phyloP scores from a whole-genome alignment of 1,284 basidiomycete genomes.

The Ceraceosorus guamensis region DNA sequence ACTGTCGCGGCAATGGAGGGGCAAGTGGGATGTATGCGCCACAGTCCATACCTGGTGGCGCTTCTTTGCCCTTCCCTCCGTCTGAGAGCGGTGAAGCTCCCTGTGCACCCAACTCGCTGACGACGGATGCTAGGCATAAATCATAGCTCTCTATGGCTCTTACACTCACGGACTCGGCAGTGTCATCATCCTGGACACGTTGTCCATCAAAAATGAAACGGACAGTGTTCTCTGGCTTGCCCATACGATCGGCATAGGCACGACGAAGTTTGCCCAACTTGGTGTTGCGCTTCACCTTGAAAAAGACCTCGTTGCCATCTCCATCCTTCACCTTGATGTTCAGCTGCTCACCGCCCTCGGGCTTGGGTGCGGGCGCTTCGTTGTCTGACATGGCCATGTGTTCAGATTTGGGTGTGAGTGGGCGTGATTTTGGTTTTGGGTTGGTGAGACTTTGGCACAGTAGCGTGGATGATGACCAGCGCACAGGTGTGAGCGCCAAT shows the following conservation, averaged over 20 bases:
- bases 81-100: no score
- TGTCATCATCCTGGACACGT: conserved; percentile 45
- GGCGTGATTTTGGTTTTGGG: no score
- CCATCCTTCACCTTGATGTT: conserved; percentile 49
- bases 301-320: conserved; percentile 81
- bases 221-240: conserved; percentile 56
- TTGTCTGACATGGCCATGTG: conserved; percentile 32
- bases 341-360: conserved; percentile 43
- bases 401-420: no score
- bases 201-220: conserved; percentile 47
- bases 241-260: conserved; percentile 87
- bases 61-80: no score
- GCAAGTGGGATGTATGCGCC: no score
- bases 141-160: neutral
- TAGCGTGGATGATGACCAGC: no score
- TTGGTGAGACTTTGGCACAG: no score
- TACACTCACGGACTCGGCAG: conserved; percentile 44
- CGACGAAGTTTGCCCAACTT: conserved; percentile 86
- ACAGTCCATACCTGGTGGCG: no score
- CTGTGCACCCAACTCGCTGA: no score
- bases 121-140: no score
- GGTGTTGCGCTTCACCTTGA: conserved; percentile 94
- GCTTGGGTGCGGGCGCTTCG: conserved; percentile 35
- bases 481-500: no score
- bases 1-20: no score